Percentiles rank a stretch among this genome's conserved stretches.
phyloP scores from a whole-genome alignment of 306 rosid species.

The Rubus parviflorus region DNA sequence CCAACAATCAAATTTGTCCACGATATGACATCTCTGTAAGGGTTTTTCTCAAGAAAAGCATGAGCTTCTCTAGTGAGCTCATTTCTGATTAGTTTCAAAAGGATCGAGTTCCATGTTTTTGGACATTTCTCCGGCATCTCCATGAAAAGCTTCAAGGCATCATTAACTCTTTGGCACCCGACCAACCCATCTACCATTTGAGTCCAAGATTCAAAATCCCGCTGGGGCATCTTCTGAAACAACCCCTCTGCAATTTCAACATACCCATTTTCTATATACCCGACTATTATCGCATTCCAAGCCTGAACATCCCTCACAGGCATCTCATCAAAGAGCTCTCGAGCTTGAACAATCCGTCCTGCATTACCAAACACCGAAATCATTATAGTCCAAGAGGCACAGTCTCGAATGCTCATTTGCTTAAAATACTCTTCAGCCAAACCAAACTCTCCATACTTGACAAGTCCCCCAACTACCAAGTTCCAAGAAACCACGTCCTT shows the following conservation, averaged over 20 bases:
- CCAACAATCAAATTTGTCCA: slow-evolving; percentile 57
- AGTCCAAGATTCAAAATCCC: slow-evolving; percentile 44
- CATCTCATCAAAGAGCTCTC: slow-evolving; percentile 42
- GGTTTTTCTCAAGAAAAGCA: slow-evolving; percentile 42
- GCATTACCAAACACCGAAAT: slow-evolving; percentile 31
- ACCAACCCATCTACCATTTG: slow-evolving; percentile 44
- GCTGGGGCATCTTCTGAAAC: slow-evolving; percentile 44
- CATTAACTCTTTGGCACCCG: slow-evolving; percentile 27
- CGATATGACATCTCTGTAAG: slow-evolving; percentile 42
- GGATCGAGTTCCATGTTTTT: slow-evolving; percentile 43
- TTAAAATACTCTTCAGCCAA: slow-evolving; percentile 44
- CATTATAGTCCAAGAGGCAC: slow-evolving; percentile 59
- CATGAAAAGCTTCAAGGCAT: slow-evolving; percentile 45
- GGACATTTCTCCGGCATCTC: slow-evolving; percentile 51
- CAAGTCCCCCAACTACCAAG: slow-evolving; percentile 52
- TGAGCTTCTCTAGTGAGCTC: slow-evolving; percentile 45
- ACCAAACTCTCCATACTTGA: slow-evolving; percentile 34
- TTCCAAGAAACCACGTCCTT: slow-evolving; percentile 60
- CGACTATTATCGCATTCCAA: slow-evolving; percentile 49
- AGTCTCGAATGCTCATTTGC: slow-evolving; percentile 34
- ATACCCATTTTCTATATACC: slow-evolving; percentile 40
- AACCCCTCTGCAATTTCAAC: slow-evolving; percentile 36
- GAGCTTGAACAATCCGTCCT: slow-evolving; percentile 41
- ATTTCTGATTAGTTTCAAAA: slow-evolving; percentile 37
- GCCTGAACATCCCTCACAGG: slow-evolving; percentile 44